These are phyloP conservation scores for Mortierella polycephala DNA, from an alignment of 371 early-diverging fungal species.

Conservation along the genomic window DNA sequence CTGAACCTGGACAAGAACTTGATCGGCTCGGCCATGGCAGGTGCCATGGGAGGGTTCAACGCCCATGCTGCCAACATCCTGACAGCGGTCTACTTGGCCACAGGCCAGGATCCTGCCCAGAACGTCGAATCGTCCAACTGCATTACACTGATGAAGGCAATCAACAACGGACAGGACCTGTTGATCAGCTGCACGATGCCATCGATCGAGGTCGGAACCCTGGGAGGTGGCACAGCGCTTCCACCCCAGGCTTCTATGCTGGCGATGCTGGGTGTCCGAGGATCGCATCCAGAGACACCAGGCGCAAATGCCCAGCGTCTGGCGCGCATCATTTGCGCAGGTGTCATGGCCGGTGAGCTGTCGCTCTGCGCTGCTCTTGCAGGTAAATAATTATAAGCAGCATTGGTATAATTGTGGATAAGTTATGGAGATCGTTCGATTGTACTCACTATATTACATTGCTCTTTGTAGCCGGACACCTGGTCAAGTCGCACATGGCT, in stretches of 20 bases:
- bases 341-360: constrained; percentile 98
- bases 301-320: constrained; percentile 90
- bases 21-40: constrained; percentile 96
- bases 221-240: constrained; percentile 95
- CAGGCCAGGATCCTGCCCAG: constrained; percentile 98
- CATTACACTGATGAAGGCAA: constrained; percentile 94
- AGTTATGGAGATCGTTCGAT: neutral
- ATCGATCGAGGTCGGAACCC: constrained; percentile 94
- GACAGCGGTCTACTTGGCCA: constrained; percentile 94
- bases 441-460: neutral
- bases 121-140: constrained; percentile 96
- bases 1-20: constrained; percentile 92
- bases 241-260: constrained; percentile 91
- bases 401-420: neutral
- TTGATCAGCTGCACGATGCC: constrained; percentile 96
- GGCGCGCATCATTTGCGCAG: constrained; percentile 90
- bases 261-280: constrained; percentile 90
- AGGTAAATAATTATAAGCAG: constrained; percentile 11
- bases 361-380: constrained; percentile 89
- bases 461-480: constrained; percentile 72
- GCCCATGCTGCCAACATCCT: constrained; percentile 97
- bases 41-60: constrained; percentile 95
- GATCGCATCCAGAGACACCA: constrained; percentile 84
- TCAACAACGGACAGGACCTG: constrained; percentile 81
- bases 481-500: constrained; percentile 87